Conservation (phyloP, 345 rosid genomes). For the Excoecaria agallocha region DNA sequence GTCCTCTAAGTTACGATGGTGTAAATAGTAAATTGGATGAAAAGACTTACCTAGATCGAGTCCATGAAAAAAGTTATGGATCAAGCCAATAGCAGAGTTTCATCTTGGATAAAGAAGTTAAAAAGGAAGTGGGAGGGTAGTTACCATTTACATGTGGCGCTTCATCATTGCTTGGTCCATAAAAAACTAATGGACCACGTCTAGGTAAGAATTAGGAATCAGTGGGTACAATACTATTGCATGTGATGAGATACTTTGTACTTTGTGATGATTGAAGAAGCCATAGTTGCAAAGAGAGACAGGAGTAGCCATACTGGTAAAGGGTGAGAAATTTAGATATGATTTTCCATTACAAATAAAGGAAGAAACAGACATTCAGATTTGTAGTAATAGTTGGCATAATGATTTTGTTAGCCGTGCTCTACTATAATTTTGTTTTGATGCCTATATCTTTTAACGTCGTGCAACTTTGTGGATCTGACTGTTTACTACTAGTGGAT, state of each 20-base stretch:
- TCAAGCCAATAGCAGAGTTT: no score
- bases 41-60: no score
- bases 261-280: neutral
- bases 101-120: no score
- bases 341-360: neutral
- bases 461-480: neutral
- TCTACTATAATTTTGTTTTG: neutral
- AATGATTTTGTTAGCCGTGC: neutral
- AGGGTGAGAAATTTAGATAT: neutral
- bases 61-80: no score
- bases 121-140: no score
- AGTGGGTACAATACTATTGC: neutral
- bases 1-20: neutral
- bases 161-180: no score
- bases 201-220: no score
- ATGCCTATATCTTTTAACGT: neutral
- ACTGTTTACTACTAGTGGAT: neutral
- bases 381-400: neutral
- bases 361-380: slow-evolving; percentile 1
- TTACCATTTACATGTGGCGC: no score
- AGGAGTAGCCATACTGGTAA: neutral
- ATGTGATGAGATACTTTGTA: neutral
- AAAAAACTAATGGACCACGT: no score
- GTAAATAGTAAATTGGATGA: neutral
- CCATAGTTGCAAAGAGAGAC: neutral